These are phyloP conservation scores for Platismatia glauca DNA, from an alignment of 495 filamentous ascomycete species.

Conservation along the genomic window DNA sequence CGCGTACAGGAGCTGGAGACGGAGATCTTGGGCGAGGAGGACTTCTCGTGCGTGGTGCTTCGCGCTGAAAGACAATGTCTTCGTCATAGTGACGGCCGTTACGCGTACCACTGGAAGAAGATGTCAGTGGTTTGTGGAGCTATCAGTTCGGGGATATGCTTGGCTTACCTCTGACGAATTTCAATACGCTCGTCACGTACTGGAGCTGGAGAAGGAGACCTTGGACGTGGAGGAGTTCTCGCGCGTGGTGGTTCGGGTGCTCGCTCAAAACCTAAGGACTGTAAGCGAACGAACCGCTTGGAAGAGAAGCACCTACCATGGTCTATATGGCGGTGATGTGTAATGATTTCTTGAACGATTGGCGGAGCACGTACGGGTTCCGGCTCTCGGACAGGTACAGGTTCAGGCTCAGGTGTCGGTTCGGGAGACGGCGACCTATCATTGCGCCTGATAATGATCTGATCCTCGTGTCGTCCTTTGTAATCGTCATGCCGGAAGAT, in stretches of 20 bases:
- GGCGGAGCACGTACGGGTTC: slow-evolving; percentile 49
- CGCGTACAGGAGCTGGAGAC: slow-evolving; percentile 25
- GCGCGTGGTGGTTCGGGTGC: slow-evolving; percentile 15
- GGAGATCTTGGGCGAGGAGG: slow-evolving; percentile 19
- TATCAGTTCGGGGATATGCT: background rate
- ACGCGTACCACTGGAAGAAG: slow-evolving; percentile 18
- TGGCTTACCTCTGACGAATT: slow-evolving; percentile 37
- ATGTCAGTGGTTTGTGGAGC: background rate
- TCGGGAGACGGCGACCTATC: slow-evolving; percentile 32
- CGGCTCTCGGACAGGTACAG: slow-evolving; percentile 26
- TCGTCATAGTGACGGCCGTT: slow-evolving; percentile 42
- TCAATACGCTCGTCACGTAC: slow-evolving; percentile 42
- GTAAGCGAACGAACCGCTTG: background rate
- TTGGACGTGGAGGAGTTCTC: slow-evolving; percentile 16
- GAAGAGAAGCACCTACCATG: slow-evolving; percentile 54
- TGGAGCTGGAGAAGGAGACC: slow-evolving; percentile 20
- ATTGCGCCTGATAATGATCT: slow-evolving; percentile 28
- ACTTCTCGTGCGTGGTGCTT: slow-evolving; percentile 22
- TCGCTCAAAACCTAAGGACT: slow-evolving; percentile 19
- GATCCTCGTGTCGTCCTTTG: slow-evolving; percentile 22
- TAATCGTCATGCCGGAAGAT: slow-evolving; percentile 24
- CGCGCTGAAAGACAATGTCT: slow-evolving; percentile 51
- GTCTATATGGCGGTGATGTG: slow-evolving; percentile 79
- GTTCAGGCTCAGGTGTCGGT: slow-evolving; percentile 30
- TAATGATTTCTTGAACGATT: slow-evolving; percentile 73